These are phyloP conservation scores for Chlorella ohadii DNA, from an alignment of 139 green algal genomes.

Conservation along the genomic window DNA sequence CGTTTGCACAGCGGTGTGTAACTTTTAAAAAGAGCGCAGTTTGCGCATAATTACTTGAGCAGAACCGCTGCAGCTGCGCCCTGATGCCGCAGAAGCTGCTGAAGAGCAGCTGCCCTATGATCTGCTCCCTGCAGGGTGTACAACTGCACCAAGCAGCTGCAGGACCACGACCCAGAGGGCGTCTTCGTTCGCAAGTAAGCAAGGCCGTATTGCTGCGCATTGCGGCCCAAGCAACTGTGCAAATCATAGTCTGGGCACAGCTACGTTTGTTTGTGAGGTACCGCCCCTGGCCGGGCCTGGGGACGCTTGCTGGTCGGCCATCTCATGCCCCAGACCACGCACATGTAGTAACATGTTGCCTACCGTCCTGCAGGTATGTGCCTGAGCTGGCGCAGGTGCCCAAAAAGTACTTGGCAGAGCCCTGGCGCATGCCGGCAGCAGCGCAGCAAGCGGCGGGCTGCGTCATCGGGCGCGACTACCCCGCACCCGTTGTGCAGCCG, in stretches of 20 bases:
- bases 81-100: too few species aligned
- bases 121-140: slow-evolving; percentile 10
- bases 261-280: too few species aligned
- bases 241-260: too few species aligned
- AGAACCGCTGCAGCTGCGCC: too few species aligned
- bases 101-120: too few species aligned
- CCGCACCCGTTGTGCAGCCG: neutral
- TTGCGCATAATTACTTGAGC: too few species aligned
- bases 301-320: too few species aligned
- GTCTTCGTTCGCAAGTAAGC: neutral
- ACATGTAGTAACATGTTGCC: neutral
- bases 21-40: too few species aligned
- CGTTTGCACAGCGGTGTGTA: too few species aligned
- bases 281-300: too few species aligned
- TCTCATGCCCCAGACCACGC: too few species aligned
- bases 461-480: neutral
- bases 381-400: slow-evolving; percentile 16
- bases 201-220: neutral
- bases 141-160: slow-evolving; percentile 3
- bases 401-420: neutral
- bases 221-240: too few species aligned
- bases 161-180: slow-evolving; percentile 13
- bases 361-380: neutral
- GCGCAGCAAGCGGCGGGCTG: neutral
- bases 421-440: slow-evolving; percentile 6